phyloP scores from a whole-genome alignment of 495 filamentous ascomycete species.

The Cetradonia linearis region DNA sequence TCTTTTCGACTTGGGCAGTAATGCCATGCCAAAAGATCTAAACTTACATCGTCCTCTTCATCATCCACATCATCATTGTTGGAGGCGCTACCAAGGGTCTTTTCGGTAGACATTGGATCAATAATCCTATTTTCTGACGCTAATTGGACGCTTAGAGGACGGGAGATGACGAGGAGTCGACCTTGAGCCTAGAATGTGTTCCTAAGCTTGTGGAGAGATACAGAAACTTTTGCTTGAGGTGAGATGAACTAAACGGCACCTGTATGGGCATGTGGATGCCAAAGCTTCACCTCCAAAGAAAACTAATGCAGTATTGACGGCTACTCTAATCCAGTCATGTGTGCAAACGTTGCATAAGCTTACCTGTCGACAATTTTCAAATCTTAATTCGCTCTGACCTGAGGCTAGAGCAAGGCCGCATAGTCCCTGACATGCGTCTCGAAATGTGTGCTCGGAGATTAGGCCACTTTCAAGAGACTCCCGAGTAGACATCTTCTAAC shows the following conservation, averaged over 20 bases:
- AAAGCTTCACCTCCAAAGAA: background rate
- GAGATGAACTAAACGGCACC: background rate
- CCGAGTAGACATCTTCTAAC: background rate
- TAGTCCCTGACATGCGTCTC: slow-evolving; percentile 7
- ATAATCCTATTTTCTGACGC: slow-evolving; percentile 22
- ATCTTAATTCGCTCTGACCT: background rate
- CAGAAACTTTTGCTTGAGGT: slow-evolving; percentile 22
- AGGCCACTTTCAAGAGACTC: background rate
- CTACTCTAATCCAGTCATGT: background rate
- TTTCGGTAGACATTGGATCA: slow-evolving; percentile 11
- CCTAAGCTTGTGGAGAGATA: slow-evolving; percentile 32
- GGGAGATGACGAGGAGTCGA: slow-evolving; percentile 40
- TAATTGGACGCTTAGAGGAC: slow-evolving; percentile 27
- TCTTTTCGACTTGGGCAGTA: background rate
- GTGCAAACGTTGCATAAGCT: background rate
- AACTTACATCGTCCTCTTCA: slow-evolving; percentile 28
- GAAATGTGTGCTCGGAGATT: slow-evolving; percentile 3
- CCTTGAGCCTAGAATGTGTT: slow-evolving; percentile 28
- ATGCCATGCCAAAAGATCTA: background rate
- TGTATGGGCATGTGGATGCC: background rate
- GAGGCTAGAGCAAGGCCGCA: background rate
- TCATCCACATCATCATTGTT: slow-evolving; percentile 27
- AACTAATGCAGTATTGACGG: background rate
- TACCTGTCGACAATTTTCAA: slow-evolving; percentile 3
- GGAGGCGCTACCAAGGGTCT: background rate